phyloP scores from a whole-genome alignment of 208 protist species.

The Leishmania braziliensis region DNA sequence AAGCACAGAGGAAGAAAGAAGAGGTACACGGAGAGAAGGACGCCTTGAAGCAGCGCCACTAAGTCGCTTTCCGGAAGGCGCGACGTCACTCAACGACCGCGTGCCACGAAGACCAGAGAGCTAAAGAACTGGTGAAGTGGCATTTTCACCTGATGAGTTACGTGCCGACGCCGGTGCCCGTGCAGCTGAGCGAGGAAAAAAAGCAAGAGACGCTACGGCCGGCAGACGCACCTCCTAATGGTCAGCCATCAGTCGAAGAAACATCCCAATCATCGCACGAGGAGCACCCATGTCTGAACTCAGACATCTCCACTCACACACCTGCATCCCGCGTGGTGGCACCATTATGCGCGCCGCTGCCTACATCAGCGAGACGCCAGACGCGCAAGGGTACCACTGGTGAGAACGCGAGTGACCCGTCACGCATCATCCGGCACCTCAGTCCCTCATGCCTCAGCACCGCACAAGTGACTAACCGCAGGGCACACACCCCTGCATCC shows the following conservation, averaged over 20 bases:
- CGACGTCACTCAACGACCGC: not conserved
- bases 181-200: constrained; percentile 2
- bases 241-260: not conserved
- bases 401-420: not conserved
- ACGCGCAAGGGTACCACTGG: not conserved
- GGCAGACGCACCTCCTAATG: not conserved
- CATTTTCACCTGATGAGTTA: not conserved
- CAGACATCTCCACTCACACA: not conserved
- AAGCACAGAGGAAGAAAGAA: constrained; percentile 16
- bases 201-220: constrained; percentile 1
- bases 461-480: not conserved
- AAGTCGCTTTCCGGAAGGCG: not conserved
- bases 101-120: not conserved
- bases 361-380: not conserved
- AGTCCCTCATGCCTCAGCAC: not conserved
- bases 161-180: not conserved
- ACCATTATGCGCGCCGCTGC: not conserved
- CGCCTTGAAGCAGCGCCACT: not conserved
- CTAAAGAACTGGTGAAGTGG: not conserved
- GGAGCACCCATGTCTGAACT: not conserved
- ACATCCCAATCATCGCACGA: not conserved
- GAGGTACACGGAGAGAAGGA: not conserved
- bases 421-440: not conserved
- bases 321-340: not conserved
- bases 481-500: not conserved